These are phyloP conservation scores for Potentilla sterilis DNA, from an alignment of 306 rosid species.

Conservation along the genomic window DNA sequence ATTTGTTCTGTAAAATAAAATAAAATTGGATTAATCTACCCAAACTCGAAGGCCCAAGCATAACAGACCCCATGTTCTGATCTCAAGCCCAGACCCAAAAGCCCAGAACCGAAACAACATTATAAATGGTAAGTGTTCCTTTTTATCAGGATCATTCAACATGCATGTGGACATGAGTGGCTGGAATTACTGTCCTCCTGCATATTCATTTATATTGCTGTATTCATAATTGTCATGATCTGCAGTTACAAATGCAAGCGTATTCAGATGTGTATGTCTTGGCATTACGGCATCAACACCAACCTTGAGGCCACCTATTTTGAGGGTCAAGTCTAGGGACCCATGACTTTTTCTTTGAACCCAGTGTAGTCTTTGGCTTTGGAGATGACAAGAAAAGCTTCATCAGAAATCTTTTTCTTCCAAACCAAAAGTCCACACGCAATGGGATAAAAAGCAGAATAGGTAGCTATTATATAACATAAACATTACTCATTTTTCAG, in stretches of 20 bases:
- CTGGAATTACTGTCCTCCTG: not conserved
- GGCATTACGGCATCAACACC: slow-evolving; percentile 38
- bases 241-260: too few species aligned
- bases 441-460: too few species aligned
- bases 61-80: too few species aligned
- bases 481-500: too few species aligned
- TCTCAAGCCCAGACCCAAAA: too few species aligned
- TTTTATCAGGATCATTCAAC: slow-evolving; percentile 5
- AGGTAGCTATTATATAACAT: too few species aligned
- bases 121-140: slow-evolving; percentile 71
- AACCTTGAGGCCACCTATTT: slow-evolving; percentile 79
- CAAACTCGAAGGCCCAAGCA: too few species aligned
- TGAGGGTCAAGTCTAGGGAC: slow-evolving; percentile 45
- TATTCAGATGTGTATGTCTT: not conserved
- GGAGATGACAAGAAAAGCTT: too few species aligned
- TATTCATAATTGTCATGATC: not conserved
- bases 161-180: not conserved
- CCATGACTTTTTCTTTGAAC: slow-evolving; percentile 41
- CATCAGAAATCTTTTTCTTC: too few species aligned
- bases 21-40: too few species aligned
- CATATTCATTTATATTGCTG: not conserved
- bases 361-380: slow-evolving; percentile 31
- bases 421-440: too few species aligned
- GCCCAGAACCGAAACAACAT: slow-evolving; percentile 91
- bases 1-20: too few species aligned